Percentiles rank a stretch among this genome's conserved stretches.
Evolutionary conservation across 2,329 filamentous ascomycete species (phyloP).

Genomic region (Talaromyces pinophilus): DNA sequence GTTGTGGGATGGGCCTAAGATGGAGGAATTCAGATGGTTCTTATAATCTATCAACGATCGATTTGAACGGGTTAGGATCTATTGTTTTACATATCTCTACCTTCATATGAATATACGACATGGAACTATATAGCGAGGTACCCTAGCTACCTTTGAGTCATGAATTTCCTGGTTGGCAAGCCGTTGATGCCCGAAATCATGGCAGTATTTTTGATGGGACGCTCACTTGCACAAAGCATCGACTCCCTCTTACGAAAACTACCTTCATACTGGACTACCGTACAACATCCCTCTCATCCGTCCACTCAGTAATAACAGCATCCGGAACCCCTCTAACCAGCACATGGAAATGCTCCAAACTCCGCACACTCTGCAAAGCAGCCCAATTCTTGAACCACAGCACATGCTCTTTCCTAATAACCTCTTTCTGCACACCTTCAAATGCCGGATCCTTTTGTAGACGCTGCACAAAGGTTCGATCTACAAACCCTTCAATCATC

Average conservation of each 20-base stretch:
- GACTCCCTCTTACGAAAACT: not conserved
- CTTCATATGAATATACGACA: not conserved
- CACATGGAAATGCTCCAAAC: slow-evolving; percentile 60
- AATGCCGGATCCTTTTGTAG: slow-evolving; percentile 40
- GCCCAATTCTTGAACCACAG: slow-evolving; percentile 68
- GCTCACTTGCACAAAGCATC: not conserved
- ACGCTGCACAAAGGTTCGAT: slow-evolving; percentile 51
- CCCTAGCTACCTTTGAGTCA: not conserved
- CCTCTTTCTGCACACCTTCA: slow-evolving; percentile 37
- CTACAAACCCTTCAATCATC: slow-evolving; percentile 54
- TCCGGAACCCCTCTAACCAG: slow-evolving; percentile 53
- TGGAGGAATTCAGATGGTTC: slow-evolving; percentile 61
- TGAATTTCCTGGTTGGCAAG: not conserved
- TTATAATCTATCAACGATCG: slow-evolving; percentile 27
- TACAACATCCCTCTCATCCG: slow-evolving; percentile 34
- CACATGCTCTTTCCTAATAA: slow-evolving; percentile 41
- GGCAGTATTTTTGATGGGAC: not conserved
- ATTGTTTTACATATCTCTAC: not conserved
- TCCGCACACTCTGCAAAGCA: slow-evolving; percentile 61
- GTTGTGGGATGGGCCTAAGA: slow-evolving; percentile 57
- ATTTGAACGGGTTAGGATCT: not conserved
- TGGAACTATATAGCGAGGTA: not conserved
- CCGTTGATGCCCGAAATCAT: not conserved
- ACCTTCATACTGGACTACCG: slow-evolving; percentile 3
- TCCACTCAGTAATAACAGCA: slow-evolving; percentile 48